Conservation (phyloP, 163 green algal species). For the Scenedesmus sp. region DNA sequence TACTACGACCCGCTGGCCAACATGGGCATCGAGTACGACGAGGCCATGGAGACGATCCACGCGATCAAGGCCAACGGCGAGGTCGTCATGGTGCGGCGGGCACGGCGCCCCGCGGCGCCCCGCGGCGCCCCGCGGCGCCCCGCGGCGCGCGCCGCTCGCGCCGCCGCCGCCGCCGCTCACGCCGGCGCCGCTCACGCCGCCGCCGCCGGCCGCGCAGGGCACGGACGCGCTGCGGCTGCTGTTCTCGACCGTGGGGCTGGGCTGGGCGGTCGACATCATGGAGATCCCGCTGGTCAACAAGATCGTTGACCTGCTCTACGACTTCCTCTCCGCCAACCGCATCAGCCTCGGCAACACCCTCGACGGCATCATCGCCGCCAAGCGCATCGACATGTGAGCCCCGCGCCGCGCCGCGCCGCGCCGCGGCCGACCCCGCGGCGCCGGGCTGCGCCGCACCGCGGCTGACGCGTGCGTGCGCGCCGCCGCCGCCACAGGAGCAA, state of each 20-base stretch:
- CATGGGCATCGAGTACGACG: constrained; percentile 76
- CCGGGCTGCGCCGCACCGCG: not conserved
- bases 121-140: too few species aligned
- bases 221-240: constrained; percentile 69
- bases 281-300: constrained; percentile 68
- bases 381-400: constrained; percentile 70
- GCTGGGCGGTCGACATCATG: constrained; percentile 68
- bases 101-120: too few species aligned
- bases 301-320: constrained; percentile 63
- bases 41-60: constrained; percentile 84
- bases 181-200: too few species aligned
- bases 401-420: not conserved
- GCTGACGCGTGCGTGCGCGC: not conserved
- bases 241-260: constrained; percentile 71
- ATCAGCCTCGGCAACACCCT: constrained; percentile 62
- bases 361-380: constrained; percentile 71
- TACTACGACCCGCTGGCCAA: constrained; percentile 54
- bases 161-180: too few species aligned
- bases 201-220: constrained; percentile 60
- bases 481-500: constrained; percentile 27
- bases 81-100: too few species aligned
- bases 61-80: constrained; percentile 69
- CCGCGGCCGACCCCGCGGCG: not conserved
- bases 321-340: constrained; percentile 71
- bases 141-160: too few species aligned